phyloP scores from a whole-genome alignment of 192 early-diverging fungal species.

The Lobosporangium transversale region DNA sequence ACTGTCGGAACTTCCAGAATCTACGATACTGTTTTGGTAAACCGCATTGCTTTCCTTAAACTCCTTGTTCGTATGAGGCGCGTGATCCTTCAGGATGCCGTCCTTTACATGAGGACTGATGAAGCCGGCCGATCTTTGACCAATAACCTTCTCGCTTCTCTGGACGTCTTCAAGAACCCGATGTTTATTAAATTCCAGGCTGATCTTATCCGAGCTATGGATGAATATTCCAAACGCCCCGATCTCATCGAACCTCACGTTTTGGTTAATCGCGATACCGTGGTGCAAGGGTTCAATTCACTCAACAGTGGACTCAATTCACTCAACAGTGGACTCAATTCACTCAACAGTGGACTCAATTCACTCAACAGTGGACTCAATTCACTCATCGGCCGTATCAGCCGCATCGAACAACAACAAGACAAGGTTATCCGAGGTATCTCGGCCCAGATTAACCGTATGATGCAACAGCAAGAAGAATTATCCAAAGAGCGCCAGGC shows the following conservation, averaged over 20 bases:
- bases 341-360: too few species aligned
- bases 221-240: not conserved
- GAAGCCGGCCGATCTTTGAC: not conserved
- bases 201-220: not conserved
- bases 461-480: not conserved
- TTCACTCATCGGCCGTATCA: too few species aligned
- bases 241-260: not conserved
- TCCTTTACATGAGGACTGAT: not conserved
- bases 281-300: not conserved
- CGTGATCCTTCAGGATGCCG: conserved; percentile 36
- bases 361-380: too few species aligned
- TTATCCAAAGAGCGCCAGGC: not conserved
- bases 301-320: not conserved
- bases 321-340: too few species aligned
- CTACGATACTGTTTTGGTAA: not conserved
- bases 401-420: too few species aligned
- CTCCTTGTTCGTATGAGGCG: conserved; percentile 15
- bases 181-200: not conserved
- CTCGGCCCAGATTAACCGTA: not conserved
- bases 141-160: not conserved
- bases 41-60: conserved; percentile 11
- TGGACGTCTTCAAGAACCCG: not conserved
- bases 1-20: not conserved
- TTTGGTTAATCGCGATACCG: not conserved
- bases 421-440: too few species aligned